These are phyloP conservation scores for Coemansia sp. DNA, from an alignment of 192 early-diverging fungal genomes.

Conservation along the genomic window DNA sequence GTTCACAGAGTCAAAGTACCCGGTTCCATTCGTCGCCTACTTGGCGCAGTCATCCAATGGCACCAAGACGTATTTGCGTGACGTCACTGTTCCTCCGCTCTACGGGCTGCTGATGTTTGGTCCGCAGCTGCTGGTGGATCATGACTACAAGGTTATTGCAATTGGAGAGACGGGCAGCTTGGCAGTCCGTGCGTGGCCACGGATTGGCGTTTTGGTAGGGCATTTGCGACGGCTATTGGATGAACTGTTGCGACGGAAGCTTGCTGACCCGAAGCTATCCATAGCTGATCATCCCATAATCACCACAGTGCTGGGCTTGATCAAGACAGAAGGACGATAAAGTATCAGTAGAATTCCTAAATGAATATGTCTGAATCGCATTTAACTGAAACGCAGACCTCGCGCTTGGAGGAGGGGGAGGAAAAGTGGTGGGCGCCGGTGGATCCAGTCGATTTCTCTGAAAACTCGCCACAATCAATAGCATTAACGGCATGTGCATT, in stretches of 20 bases:
- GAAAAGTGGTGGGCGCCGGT: conserved; percentile 48
- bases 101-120: conserved; percentile 83
- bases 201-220: conserved; percentile 71
- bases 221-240: conserved; percentile 72
- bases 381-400: too few relatives aligned
- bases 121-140: conserved; percentile 66
- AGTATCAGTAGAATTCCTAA: not conserved
- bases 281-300: conserved; percentile 41
- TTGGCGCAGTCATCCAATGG: conserved; percentile 54
- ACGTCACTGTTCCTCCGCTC: conserved; percentile 59
- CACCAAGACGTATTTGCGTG: conserved; percentile 54
- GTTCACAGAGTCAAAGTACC: conserved; percentile 61
- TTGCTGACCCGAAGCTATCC: conserved; percentile 63
- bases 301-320: conserved; percentile 21
- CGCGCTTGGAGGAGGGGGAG: not conserved
- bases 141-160: conserved; percentile 60
- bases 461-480: conserved; percentile 80
- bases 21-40: conserved; percentile 67
- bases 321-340: conserved; percentile 28
- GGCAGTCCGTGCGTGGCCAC: conserved; percentile 70
- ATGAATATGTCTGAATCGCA: too few relatives aligned
- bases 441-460: conserved; percentile 59
- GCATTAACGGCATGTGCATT: conserved; percentile 69
- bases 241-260: conserved; percentile 65
- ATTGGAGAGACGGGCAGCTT: conserved; percentile 59